These are phyloP conservation scores for Warburgia ugandensis DNA, from an alignment of 164 flowering plant species.

Conservation along the genomic window DNA sequence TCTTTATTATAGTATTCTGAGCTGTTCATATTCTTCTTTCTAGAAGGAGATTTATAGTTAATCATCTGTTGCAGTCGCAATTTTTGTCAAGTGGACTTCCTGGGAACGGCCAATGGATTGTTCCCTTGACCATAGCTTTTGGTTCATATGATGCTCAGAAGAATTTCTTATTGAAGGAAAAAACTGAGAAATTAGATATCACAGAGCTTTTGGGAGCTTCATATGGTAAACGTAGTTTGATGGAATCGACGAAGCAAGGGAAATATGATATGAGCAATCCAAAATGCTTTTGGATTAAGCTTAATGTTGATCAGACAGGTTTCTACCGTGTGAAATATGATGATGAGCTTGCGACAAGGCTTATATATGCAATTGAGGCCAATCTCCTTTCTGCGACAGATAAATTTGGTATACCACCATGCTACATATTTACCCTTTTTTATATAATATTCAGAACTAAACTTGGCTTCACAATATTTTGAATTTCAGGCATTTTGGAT, in stretches of 20 bases:
- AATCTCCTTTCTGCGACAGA: slow-evolving; percentile 58
- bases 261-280: not conserved
- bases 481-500: slow-evolving; percentile 73
- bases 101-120: slow-evolving; percentile 93
- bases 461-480: not conserved
- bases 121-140: slow-evolving; percentile 73
- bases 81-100: slow-evolving; percentile 69
- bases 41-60: too few relatives aligned
- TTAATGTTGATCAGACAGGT: slow-evolving; percentile 85
- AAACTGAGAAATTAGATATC: slow-evolving; percentile 36
- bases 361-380: slow-evolving; percentile 67
- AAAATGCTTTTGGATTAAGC: slow-evolving; percentile 51
- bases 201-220: slow-evolving; percentile 31
- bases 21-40: too few relatives aligned
- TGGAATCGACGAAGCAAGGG: slow-evolving; percentile 7
- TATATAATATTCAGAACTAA: too few relatives aligned
- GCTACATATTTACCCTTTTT: too few relatives aligned
- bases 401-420: slow-evolving; percentile 95
- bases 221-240: slow-evolving; percentile 2
- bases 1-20: too few relatives aligned
- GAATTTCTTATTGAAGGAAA: slow-evolving; percentile 48
- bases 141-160: slow-evolving; percentile 66
- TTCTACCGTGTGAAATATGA: slow-evolving; percentile 97
- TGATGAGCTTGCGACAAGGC: slow-evolving; percentile 59
- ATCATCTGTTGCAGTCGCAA: slow-evolving; percentile 62